Conservation (phyloP, 164 flowering plant genomes). For the Houttuynia cordata region DNA sequence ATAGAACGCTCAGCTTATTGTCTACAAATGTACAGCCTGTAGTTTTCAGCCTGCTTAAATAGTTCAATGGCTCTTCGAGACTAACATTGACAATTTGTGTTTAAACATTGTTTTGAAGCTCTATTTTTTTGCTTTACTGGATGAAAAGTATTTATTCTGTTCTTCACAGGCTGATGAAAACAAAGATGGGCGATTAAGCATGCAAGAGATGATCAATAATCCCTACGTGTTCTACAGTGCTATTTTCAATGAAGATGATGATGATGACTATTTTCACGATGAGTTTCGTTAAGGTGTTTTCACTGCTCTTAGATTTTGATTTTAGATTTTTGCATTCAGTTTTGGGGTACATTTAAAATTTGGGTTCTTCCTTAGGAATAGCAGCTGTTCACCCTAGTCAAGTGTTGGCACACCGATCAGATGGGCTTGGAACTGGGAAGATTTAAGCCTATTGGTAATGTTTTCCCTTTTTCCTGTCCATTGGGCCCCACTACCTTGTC, state of each 20-base stretch:
- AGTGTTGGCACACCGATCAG: background rate
- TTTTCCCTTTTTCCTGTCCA: too few relatives aligned
- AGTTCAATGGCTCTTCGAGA: too few relatives aligned
- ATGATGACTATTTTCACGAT: slow-evolving; percentile 59
- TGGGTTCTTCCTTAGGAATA: background rate
- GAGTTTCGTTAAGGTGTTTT: slow-evolving; percentile 57
- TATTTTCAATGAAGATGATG: slow-evolving; percentile 71
- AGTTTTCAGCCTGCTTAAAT: too few relatives aligned
- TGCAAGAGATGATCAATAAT: slow-evolving; percentile 81
- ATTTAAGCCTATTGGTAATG: background rate
- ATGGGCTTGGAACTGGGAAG: background rate
- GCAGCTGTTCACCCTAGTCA: background rate
- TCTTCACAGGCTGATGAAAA: slow-evolving; percentile 79
- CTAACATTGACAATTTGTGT: too few relatives aligned
- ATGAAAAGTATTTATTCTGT: background rate
- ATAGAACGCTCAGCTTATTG: too few relatives aligned
- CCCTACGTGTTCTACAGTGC: slow-evolving; percentile 91
- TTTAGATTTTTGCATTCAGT: too few relatives aligned
- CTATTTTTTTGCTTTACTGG: too few relatives aligned
- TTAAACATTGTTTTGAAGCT: background rate
- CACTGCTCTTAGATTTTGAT: background rate
- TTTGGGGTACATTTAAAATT: too few relatives aligned
- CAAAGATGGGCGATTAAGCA: slow-evolving; percentile 72
- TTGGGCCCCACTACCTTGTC: background rate
- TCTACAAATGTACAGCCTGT: too few relatives aligned